Evolutionary conservation across 306 rosid species (phyloP), one percentile per base, ranked within the genome.

Genomic region (Glycine latifolia): DNA sequence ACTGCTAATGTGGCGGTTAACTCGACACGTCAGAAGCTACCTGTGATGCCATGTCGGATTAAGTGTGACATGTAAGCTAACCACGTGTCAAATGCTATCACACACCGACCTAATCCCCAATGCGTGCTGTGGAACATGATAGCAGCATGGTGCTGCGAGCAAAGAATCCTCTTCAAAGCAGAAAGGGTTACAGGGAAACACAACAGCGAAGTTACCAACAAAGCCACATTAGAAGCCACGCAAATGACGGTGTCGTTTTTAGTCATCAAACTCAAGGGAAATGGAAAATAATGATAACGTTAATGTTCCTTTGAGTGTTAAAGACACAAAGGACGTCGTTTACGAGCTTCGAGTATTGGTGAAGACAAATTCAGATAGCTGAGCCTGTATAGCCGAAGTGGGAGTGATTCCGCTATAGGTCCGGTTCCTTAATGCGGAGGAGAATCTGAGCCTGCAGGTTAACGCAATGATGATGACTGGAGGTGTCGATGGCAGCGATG

Each of bases 121-220:
- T 63, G 76, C 8, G 94, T 92, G 0, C 74, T 96, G 81, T 80
- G 86, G 85, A 96, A 92, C 65, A 75, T 96, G 7, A 89, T 93
- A 12, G 90, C 97, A 0, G 53, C 85, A 87, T 96, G 98, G 98
- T 96, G 99, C 91, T 93, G 92, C 2, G 88, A 85, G 54, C 88
- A 91, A 78, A 87, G 73, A 20, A 88, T 93, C 17, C 92, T 93
- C 6, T 93, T 92, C 69, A 93, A 85, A 5, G 74, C 75, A 9
- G 85, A 82, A 35, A 85, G 86, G 0, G 58, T 16, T 0, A 56
- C 73, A 0, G 89, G 79, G 1, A 86, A 72, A 75, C 63, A 81
- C 39, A 86, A 76, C 87, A 80, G 89, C 79, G 75, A 88, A 3
- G 75, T 68, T 1, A 59, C 69, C 0, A 92, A 85, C 82, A 96